Evolutionary conservation across 805 yeast genomes (phyloP).

Genomic region (Yarrowia deformans): DNA sequence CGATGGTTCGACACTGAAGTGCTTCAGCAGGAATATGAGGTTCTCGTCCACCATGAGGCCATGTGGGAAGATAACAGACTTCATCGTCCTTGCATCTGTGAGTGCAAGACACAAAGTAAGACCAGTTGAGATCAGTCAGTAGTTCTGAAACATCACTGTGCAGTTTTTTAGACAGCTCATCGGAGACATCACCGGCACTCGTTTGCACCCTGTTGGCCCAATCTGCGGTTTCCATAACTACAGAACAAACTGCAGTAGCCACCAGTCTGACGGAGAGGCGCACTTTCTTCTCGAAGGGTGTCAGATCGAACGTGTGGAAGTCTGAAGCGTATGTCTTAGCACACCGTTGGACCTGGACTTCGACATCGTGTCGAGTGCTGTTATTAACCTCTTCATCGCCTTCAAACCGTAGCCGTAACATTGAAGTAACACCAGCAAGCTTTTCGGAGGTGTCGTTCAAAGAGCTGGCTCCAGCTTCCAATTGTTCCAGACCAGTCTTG

Average conservation of each 20-base stretch:
- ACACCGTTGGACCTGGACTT: conserved; percentile 14
- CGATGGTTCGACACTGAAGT: neutral
- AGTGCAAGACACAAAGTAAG: conserved; percentile 13
- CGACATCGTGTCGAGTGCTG: conserved; percentile 14
- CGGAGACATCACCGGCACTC: neutral
- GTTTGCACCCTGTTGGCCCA: conserved; percentile 11
- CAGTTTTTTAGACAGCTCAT: neutral
- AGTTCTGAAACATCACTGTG: conserved; percentile 6
- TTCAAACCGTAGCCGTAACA: conserved; percentile 11
- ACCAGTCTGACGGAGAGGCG: neutral
- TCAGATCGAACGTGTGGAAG: conserved; percentile 9
- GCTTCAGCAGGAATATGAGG: conserved; percentile 25
- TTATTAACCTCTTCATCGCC: conserved; percentile 10
- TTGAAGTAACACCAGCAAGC: neutral
- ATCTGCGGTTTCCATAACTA: conserved; percentile 17
- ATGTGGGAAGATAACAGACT: conserved; percentile 27
- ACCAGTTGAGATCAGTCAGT: conserved; percentile 10
- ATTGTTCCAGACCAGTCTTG: neutral
- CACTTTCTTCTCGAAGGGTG: conserved; percentile 15
- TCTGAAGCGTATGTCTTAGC: conserved; percentile 7
- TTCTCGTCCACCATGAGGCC: conserved; percentile 31
- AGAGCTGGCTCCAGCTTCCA: conserved; percentile 3
- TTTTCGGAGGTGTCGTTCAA: neutral
- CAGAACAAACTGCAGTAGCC: conserved; percentile 15
- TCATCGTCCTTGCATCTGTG: conserved; percentile 26